Base-by-base conservation (phyloP, 2,329 filamentous ascomycete genomes). In the Talaromyces sp. region DNA sequence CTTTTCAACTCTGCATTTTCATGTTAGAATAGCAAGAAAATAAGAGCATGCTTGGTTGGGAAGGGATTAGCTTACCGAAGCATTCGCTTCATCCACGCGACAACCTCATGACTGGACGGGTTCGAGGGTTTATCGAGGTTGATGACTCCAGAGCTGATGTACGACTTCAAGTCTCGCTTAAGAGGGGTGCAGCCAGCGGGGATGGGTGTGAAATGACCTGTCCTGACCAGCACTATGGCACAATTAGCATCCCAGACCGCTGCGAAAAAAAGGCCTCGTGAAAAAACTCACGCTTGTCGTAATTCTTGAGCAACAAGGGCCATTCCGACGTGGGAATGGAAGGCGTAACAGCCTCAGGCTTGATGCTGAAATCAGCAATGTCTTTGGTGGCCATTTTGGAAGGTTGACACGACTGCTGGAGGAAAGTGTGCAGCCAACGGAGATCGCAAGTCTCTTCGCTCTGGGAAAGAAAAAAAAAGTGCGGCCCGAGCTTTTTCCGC, bases 61-160 rank as follows among this genome's bases (percentile, higher is more conserved):
- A 27, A 52, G 29, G 32, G 31, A 43, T 55, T 56, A 60, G 79
- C 32, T 66, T 86, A 92, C 89, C 89, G 88, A 60, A 99, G 84
- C 71, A 98, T 98, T 70, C 93, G 89, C 88, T 99, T 99, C 70
- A 98, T 90, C 95, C 95, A 99, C 67, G 95, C 93, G 73, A 99
- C 95, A 67, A 99, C 95, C 83, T 99, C 95, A 84, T 99, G 95
- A 72, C 89, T 95, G 68, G 93, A 97, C 58, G 93, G 93, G 82
- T 99, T 99, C 58, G 93, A 96, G 61, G 93, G 95, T 82, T 96
- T 96, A 81, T 96, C 91, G 69, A 97, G 88, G 82, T 99, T 99
- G 80, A 99, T 98, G 62, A 99, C 93, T 80, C 95, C 95, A 65
- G 91, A 96, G 77, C 90, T 93, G 75, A 99, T 88, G 81, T 98